Evolutionary conservation across 2,329 filamentous ascomycete genomes (phyloP).

Genomic region (Neofusicoccum laricinum): DNA sequence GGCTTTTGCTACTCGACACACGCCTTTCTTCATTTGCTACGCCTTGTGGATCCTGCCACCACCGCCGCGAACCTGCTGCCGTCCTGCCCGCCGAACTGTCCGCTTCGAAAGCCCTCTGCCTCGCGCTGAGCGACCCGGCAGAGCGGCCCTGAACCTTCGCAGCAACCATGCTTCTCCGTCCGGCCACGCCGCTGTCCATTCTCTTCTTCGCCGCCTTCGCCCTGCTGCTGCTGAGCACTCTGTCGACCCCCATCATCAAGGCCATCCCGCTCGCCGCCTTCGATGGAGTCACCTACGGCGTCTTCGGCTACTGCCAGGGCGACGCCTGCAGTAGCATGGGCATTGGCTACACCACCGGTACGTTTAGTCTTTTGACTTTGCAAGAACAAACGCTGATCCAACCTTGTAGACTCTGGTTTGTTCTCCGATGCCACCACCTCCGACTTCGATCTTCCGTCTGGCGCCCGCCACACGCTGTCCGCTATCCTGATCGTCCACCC

Average conservation of each 20-base stretch:
- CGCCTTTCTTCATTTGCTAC: neutral
- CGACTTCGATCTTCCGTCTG: slow-evolving; percentile 65
- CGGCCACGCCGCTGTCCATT: slow-evolving; percentile 85
- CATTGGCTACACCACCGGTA: slow-evolving; percentile 84
- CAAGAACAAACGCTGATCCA: neutral
- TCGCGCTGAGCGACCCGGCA: slow-evolving; percentile 13
- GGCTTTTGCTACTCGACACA: neutral
- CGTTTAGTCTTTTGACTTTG: slow-evolving; percentile 13
- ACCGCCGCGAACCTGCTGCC: neutral
- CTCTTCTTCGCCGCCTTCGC: slow-evolving; percentile 83
- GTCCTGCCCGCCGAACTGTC: neutral
- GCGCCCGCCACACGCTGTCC: slow-evolving; percentile 67
- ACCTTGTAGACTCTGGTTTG: slow-evolving; percentile 37
- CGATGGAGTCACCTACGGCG: slow-evolving; percentile 77
- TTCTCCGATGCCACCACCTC: slow-evolving; percentile 44
- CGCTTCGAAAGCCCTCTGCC: slow-evolving; percentile 14
- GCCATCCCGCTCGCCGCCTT: slow-evolving; percentile 79
- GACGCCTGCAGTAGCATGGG: slow-evolving; percentile 66
- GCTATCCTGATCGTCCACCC: slow-evolving; percentile 90
- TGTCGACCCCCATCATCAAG: slow-evolving; percentile 89
- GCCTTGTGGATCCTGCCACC: slow-evolving; percentile 2
- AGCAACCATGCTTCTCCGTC: slow-evolving; percentile 70
- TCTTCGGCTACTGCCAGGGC: slow-evolving; percentile 81
- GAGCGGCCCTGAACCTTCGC: slow-evolving; percentile 4
- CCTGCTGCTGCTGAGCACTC: slow-evolving; percentile 76